Evolutionary conservation across 352 stramenopile genomes (phyloP).

Genomic region (Phytophthora ramorum): DNA sequence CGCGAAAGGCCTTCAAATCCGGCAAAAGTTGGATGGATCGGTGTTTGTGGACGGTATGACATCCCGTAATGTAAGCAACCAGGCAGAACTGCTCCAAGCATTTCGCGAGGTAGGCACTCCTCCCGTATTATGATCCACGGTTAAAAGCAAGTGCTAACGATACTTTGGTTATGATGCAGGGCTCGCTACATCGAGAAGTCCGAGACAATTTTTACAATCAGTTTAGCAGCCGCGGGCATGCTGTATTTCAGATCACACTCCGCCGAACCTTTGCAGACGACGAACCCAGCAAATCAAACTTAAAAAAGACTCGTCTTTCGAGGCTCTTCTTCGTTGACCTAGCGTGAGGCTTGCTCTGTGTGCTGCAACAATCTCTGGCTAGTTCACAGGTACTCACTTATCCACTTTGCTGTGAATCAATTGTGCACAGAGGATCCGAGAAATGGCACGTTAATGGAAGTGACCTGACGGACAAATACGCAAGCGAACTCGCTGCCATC

Average conservation of each 20-base stretch:
- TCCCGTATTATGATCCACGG: neutral
- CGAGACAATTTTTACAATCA: conserved; percentile 82
- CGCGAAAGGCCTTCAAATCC: conserved; percentile 55
- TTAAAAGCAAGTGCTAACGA: neutral
- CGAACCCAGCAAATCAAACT: conserved; percentile 4
- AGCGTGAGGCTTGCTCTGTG: conserved; percentile 40
- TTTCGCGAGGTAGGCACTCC: conserved; percentile 56
- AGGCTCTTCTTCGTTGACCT: conserved; percentile 80
- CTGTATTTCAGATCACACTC: conserved; percentile 77
- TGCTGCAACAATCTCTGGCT: neutral
- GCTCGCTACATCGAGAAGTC: conserved; percentile 69
- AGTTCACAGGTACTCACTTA: conserved; percentile 7
- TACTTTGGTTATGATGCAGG: conserved; percentile 31
- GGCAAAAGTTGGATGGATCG: conserved; percentile 68
- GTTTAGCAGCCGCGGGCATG: conserved; percentile 71
- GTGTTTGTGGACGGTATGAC: conserved; percentile 80
- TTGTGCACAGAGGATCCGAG: conserved; percentile 57
- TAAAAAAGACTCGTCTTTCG: conserved; percentile 52
- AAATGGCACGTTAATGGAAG: conserved; percentile 71
- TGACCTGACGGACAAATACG: conserved; percentile 67
- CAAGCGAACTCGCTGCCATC: conserved; percentile 65
- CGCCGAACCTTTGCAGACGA: conserved; percentile 38
- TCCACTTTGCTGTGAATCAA: neutral
- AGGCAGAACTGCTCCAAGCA: conserved; percentile 58
- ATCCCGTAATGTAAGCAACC: conserved; percentile 51